Evolutionary conservation across 345 rosid genomes (phyloP), one percentile per base, ranked within the genome.

Genomic region (Acer yangbiense): DNA sequence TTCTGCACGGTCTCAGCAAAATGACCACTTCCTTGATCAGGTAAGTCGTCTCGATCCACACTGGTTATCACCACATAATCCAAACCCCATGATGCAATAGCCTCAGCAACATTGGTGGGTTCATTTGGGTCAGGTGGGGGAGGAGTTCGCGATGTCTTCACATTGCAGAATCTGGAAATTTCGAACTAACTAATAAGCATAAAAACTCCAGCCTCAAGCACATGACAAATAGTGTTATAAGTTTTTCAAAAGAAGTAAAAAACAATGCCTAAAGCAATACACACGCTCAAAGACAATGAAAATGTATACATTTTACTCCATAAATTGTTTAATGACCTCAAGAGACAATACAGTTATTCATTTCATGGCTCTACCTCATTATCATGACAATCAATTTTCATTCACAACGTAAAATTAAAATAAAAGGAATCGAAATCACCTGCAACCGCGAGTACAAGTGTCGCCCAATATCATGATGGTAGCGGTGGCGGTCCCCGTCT

Each of bases 381-480:
- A 46, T 46, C 50, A 46, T 46, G 13, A 10, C 50, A 21, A 60
- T 21, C 21, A 58, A n/a, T 60, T 60, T 10, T 5, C 8, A 60
- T 21, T 8, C 27, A 60, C 23, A 60, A 8, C 21, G 3, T 60
- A 7, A 12, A 63, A 69, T 20, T 3, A 29, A 2, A 68, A 57
- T 0, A 6, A 9, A 20, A 48, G 10, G 27, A 9, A 1, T 0
- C 6, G 17, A 0, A 62, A 73, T 6, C 44, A 95, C 98, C 99
- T 87, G 94, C 98, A 96, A 71, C 98, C 97, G 55, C 99, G 92
- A 46, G 99, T 94, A 81, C 98, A 94, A 0, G 99, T 96, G 72
- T 96, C 99, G 21, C 99, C 99, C 11, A 94, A 84, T 65, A 96
- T 96, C 98, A 96, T 94, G 54, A 96, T 94, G 2, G 98, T 94